A percentile compares a stretch with the other conserved stretches of the same genome.
Conservation (phyloP, 108 stramenopile genomes). For the Nitzschia inconspicua region DNA sequence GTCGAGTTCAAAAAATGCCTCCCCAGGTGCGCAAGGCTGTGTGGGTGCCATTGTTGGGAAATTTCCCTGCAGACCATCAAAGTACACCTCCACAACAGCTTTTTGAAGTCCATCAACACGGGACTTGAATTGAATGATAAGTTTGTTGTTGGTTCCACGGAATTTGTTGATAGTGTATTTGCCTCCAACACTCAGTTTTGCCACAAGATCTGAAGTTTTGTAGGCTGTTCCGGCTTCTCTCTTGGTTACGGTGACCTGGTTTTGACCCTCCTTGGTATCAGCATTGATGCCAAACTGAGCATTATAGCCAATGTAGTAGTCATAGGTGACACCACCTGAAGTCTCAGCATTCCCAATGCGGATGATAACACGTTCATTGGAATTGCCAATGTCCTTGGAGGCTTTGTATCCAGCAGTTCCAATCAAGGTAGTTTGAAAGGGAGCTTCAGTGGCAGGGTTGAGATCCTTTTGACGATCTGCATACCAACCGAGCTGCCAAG, state of each 20-base stretch:
- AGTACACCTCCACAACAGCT: neutral
- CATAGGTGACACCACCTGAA: neutral
- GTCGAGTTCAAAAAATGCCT: too few relatives aligned
- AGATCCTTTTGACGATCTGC: too few relatives aligned
- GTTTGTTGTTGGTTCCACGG: neutral
- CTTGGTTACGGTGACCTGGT: conserved; percentile 1
- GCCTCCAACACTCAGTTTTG: conserved; percentile 31
- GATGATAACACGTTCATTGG: too few relatives aligned
- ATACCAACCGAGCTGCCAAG: conserved; percentile 50
- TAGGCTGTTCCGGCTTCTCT: neutral
- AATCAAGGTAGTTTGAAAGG: too few relatives aligned
- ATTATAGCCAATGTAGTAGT: conserved; percentile 20
- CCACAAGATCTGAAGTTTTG: too few relatives aligned
- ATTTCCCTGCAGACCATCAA: too few relatives aligned
- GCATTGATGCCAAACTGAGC: conserved; percentile 12
- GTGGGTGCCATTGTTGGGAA: too few relatives aligned
- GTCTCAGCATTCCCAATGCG: too few relatives aligned
- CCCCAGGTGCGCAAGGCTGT: too few relatives aligned
- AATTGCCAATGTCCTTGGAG: too few relatives aligned
- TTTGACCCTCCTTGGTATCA: conserved; percentile 9
- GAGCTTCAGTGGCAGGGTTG: too few relatives aligned
- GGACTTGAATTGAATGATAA: neutral
- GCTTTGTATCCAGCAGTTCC: too few relatives aligned
- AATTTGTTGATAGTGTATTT: conserved; percentile 21
- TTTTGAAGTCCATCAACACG: neutral